Base-by-base conservation (phyloP, 495 filamentous ascomycete genomes). In the Penicillium alfredii region DNA sequence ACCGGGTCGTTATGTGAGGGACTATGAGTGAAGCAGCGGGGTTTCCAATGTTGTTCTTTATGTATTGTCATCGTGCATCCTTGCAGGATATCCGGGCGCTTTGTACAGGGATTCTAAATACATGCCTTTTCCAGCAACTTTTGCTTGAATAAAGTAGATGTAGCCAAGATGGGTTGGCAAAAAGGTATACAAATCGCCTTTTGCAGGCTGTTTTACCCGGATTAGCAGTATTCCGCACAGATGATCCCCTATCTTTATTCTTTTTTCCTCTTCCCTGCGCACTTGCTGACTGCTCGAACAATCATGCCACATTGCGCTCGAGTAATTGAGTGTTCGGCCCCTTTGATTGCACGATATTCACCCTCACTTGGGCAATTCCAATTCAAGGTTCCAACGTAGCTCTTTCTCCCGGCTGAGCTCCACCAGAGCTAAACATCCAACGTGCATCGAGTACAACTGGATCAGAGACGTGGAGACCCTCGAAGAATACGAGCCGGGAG, bases 1-100 rank as follows among this genome's bases (percentile, higher is more conserved):
- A 53, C 81, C 85, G 3, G 79, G 81, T 27, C 72, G 80, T 27
- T 94, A 80, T 52, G 67, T 80, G 47, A 76, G 71, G 14, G 74
- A 84, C 33, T 78, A 80, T 37, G 82, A 86, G 47, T 78, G 65
- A 60, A 29, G 8, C 5, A 21, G 2, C 23, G 20, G 27, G 12
- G 18, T 33, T n/a, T 24, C 23, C 16, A 24, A 17, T 25, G 21
- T 20, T 38, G 22, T 44, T 28, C 35, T 30, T 47, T 38, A 30
- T 41, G 40, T 48, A 38, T 23, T 52, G 33, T 44, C 38, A 33
- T 37, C 18, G 38, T 44, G 37, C 19, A 40, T 33, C 29, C 33
- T 44, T 50, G 41, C 38, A 39, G 45, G 45, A 56, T 32, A 40
- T 42, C 30, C 31, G 36, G 53, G 49, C 53, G 49, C 40, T 44